phyloP scores from a whole-genome alignment of 2,329 filamentous ascomycete species.

The Stachybotrys chartarum region DNA sequence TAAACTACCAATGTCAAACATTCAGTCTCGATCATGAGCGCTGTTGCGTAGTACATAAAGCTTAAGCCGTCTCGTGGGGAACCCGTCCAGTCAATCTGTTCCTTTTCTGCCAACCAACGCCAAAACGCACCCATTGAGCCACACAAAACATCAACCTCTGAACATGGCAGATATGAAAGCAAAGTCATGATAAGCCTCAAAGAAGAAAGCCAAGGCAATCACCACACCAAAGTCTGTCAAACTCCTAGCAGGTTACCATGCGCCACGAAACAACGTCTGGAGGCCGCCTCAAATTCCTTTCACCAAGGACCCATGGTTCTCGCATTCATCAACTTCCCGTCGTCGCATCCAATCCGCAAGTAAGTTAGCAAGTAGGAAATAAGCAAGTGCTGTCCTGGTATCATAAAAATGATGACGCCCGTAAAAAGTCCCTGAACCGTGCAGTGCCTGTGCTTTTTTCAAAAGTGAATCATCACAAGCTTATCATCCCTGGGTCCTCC shows the following conservation, averaged over 20 bases:
- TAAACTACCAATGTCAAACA: neutral
- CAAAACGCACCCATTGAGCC: neutral
- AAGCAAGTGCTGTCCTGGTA: neutral
- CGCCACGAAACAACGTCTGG: too few species aligned
- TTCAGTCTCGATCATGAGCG: neutral
- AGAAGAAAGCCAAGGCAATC: too few species aligned
- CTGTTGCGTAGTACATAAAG: neutral
- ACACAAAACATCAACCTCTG: neutral
- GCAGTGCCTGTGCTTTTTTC: neutral
- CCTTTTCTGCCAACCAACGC: neutral
- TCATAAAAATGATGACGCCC: neutral
- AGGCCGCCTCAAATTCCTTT: too few species aligned
- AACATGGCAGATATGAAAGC: neutral
- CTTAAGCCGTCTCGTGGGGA: neutral
- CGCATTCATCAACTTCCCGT: too few species aligned
- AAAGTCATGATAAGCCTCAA: neutral
- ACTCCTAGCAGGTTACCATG: too few species aligned
- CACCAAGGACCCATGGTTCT: too few species aligned
- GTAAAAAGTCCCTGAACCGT: neutral
- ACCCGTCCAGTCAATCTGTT: neutral
- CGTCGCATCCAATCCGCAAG: neutral
- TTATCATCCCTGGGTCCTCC: slow-evolving; percentile 24
- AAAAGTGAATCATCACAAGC: slow-evolving; percentile 14
- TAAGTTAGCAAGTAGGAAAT: neutral
- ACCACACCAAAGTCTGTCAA: too few species aligned